Evolutionary conservation across 306 rosid genomes (phyloP), one percentile per base, ranked within the genome.

Genomic region (Dryas alaskensis): DNA sequence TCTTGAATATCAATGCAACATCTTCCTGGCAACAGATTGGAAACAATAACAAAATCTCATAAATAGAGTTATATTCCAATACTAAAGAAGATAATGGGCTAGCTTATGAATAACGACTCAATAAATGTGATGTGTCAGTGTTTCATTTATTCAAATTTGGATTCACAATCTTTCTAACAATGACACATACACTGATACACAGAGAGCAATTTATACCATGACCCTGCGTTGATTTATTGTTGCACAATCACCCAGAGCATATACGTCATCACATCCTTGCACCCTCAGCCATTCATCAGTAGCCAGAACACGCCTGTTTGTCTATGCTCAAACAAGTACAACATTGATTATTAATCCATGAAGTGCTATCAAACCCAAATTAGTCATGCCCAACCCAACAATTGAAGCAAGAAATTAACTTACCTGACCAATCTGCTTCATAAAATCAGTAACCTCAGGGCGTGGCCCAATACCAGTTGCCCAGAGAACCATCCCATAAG

Each of bases 391-490:
- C 65, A 45, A 37, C 14, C 10, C 37, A 31, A 31, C 37, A 31
- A 31, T 31, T 31, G 37, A 31, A 31, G 14, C 62, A 52, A 53
- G 22, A 39, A 16, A 40, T 25, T 31, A 73, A 67, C 81, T 73
- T 48, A 90, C 96, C 96, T 90, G 97, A 73, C 91, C 92, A 59
- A 89, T 86, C 81, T 92, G 89, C 84, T 89, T 83, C 97, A 92
- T 92, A 62, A 89, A 87, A 68, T 89, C 86, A 54, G 71, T 69
- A 61, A 92, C 75, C 76, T 87, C 92, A 5, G 96, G 91, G 80
- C 87, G 81, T 65, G 96, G 87, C 68, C 86, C 79, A 9, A 92
- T 81, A 61, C 97, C 96, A 50, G 97, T 89, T 53, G 97, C 88
- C 96, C 97, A 92, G 48, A 92, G 87, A 70, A 88, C 62, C 86